A percentile compares a stretch with the other conserved stretches of the same genome.
phyloP scores from a whole-genome alignment of 768 basidiomycete genomes.

The Amyloporia xantha region DNA sequence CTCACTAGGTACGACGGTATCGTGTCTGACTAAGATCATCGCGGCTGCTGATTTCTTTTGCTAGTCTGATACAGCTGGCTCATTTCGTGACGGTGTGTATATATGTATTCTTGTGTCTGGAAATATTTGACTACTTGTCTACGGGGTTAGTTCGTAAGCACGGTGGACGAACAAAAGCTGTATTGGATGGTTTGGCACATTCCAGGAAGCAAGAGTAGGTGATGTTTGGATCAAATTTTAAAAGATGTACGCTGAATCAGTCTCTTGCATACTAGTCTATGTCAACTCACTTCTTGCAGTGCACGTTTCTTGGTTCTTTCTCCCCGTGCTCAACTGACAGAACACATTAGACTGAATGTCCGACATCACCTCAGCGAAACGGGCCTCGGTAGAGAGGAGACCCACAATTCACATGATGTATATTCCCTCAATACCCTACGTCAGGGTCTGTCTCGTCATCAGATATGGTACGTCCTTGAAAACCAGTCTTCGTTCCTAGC shows the following conservation, averaged over 20 bases:
- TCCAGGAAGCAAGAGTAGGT: not conserved
- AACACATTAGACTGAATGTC: not conserved
- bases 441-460: not conserved
- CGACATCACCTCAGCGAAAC: not conserved
- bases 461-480: not conserved
- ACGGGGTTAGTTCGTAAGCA: slow-evolving; percentile 1
- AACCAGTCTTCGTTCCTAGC: too few species aligned
- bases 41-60: not conserved
- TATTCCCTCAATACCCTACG: not conserved
- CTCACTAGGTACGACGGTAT: not conserved
- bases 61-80: not conserved
- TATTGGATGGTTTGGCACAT: slow-evolving; percentile 3
- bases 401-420: not conserved
- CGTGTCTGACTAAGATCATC: not conserved
- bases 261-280: not conserved
- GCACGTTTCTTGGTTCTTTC: not conserved
- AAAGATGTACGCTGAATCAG: too few species aligned
- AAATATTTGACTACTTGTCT: too few species aligned
- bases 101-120: too few species aligned
- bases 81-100: slow-evolving; percentile 1
- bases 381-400: not conserved
- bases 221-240: too few species aligned
- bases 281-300: slow-evolving; percentile 4
- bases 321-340: not conserved
- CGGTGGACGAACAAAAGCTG: not conserved